Evolutionary conservation across 768 basidiomycete genomes (phyloP), one percentile per base, ranked within the genome.

Genomic region (Sarcomyxa edulis): DNA sequence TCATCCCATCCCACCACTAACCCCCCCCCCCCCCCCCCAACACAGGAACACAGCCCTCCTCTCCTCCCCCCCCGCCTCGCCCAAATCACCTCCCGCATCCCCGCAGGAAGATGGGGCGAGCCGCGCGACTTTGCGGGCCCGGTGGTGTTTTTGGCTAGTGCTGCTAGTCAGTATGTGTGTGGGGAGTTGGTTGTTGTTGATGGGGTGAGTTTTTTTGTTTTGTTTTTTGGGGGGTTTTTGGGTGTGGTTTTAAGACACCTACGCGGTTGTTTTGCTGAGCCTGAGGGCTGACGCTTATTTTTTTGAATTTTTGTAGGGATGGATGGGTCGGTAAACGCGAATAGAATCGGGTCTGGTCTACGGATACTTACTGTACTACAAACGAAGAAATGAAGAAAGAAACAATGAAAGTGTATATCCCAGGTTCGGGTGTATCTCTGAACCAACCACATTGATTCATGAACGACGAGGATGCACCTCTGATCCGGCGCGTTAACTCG

Each of bases 121-220:
- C 83, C 84, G 3, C 64, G 66, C 36, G 85, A 89, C 60, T 84
- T 89, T 54, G 79, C 76, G n/a, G 84, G 84, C 8, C 75, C 78
- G 0, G 59, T 78, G 11, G 73, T 87, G 11, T 89, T 81, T 58
- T 70, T 87, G 15, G 81, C 84, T 10, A 79, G 78, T 45, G 58
- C 59, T 32, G 84, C 81, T 1, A 78, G 77, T 46, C 72, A 81
- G 52, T 89, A 87, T 53, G 72, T 86, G 3, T 80, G 74, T 47
- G 85, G 84, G 19, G 84, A 86, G 55, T 60, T 77, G 23, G 52
- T 86, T 36, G 72, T 82, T 26, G 81, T 86, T 33, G 83, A 86
- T 49, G 83, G 83, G 45, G 83, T 71, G 51, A 60, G 69, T 60
- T 15, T 28, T 38, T 32, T 29, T 28, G 40, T 43, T 38, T 32